These are phyloP conservation scores for Allantophomopsis cytisporea DNA, from an alignment of 2,329 filamentous ascomycete genomes.

Conservation along the genomic window DNA sequence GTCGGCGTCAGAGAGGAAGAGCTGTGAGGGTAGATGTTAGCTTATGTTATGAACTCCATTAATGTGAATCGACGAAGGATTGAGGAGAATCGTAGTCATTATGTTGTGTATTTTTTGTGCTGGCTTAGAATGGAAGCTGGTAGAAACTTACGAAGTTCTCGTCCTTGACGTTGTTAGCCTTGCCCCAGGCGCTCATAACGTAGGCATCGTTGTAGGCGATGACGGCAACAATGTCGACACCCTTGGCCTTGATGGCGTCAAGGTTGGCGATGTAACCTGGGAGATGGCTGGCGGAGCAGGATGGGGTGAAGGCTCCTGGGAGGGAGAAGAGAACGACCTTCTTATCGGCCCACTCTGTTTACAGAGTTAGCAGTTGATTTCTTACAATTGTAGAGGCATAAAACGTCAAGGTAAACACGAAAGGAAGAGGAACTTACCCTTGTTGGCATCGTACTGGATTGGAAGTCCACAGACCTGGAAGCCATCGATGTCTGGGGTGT, in stretches of 20 bases:
- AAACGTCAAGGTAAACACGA: no score
- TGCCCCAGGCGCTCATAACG: slow-evolving; percentile 62
- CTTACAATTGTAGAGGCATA: no score
- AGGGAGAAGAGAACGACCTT: slow-evolving; percentile 59
- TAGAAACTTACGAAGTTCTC: slow-evolving; percentile 42
- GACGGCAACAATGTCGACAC: slow-evolving; percentile 53
- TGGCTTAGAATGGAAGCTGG: background rate
- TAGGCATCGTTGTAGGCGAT: slow-evolving; percentile 57
- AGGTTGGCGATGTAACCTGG: slow-evolving; percentile 55
- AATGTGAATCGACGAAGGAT: no score
- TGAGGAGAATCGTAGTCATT: no score
- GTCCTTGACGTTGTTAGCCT: slow-evolving; percentile 51
- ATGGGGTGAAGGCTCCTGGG: slow-evolving; percentile 57
- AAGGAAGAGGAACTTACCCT: slow-evolving; percentile 28
- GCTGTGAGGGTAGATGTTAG: slow-evolving; percentile 19
- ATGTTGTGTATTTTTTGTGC: no score
- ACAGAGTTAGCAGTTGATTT: no score
- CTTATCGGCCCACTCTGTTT: slow-evolving; percentile 48
- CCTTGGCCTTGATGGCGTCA: slow-evolving; percentile 44
- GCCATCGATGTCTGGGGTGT: slow-evolving; percentile 51
- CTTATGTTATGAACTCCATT: slow-evolving; percentile 1
- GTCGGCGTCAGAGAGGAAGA: slow-evolving; percentile 54
- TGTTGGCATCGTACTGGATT: slow-evolving; percentile 65
- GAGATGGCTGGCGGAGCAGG: slow-evolving; percentile 54
- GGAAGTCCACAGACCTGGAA: slow-evolving; percentile 70